Evolutionary conservation across 1,139 yeast species (phyloP).

Genomic region (Geotrichum carabidarum): DNA sequence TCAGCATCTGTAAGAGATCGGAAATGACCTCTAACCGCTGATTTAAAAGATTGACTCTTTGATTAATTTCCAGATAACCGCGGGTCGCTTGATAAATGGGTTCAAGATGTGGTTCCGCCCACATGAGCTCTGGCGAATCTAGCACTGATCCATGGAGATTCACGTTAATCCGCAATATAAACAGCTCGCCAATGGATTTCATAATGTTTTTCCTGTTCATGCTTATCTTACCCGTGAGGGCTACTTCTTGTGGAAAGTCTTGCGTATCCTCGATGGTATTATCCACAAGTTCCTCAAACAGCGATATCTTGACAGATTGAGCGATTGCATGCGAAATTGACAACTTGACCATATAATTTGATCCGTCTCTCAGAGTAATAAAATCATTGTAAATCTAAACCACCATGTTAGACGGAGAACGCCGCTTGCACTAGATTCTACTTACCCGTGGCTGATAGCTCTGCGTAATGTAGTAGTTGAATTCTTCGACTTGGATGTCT

Average conservation of each 20-base stretch:
- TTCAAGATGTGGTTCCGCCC: conserved; percentile 97
- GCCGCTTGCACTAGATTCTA: not conserved
- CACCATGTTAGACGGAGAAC: not conserved
- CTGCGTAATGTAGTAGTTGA: conserved; percentile 87
- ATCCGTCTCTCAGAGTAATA: conserved; percentile 83
- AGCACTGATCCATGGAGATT: conserved; percentile 91
- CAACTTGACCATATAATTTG: conserved; percentile 82
- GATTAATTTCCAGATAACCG: conserved; percentile 90
- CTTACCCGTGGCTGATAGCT: conserved; percentile 75
- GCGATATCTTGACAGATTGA: conserved; percentile 86
- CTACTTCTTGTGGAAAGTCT: conserved; percentile 93
- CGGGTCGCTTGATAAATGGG: conserved; percentile 96
- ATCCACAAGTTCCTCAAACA: conserved; percentile 91
- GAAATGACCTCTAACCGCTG: conserved; percentile 91
- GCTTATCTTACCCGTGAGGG: conserved; percentile 87
- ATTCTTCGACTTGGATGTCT: conserved; percentile 90
- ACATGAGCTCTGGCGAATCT: conserved; percentile 95
- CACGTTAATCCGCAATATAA: conserved; percentile 74
- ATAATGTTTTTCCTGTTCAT: conserved; percentile 91
- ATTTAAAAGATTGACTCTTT: conserved; percentile 79
- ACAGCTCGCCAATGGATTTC: conserved; percentile 94
- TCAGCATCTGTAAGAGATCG: conserved; percentile 88
- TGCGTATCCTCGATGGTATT: conserved; percentile 95
- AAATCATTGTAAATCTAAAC: conserved; percentile 75
- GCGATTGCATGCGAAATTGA: conserved; percentile 90